Percentiles rank a stretch among this genome's conserved stretches.
Conservation (phyloP, 768 basidiomycete genomes). For the Russula dissimulans region DNA sequence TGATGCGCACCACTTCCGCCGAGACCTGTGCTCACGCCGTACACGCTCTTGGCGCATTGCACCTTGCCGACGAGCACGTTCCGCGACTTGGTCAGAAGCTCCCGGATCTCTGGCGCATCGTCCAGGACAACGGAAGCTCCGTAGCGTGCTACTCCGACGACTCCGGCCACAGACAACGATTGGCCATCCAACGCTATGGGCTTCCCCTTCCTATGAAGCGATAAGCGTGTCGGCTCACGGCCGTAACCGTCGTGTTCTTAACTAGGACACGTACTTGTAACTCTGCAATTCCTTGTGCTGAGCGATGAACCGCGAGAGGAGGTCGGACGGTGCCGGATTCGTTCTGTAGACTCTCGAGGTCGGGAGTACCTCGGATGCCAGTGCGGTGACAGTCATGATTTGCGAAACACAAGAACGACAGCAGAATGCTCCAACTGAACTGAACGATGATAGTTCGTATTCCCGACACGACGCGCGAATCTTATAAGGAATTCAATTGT, state of each 20-base stretch:
- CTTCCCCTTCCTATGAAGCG: slow-evolving; percentile 43
- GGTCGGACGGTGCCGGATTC: slow-evolving; percentile 19
- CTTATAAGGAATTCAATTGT: too few relatives aligned
- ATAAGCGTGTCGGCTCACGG: background rate
- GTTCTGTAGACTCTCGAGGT: background rate
- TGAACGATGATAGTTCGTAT: too few relatives aligned
- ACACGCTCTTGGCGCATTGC: slow-evolving; percentile 58
- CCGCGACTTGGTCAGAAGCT: slow-evolving; percentile 52
- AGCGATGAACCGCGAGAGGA: slow-evolving; percentile 49
- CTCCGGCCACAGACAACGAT: slow-evolving; percentile 62
- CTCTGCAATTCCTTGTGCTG: slow-evolving; percentile 52
- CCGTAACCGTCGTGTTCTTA: too few relatives aligned
- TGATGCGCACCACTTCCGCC: slow-evolving; percentile 56
- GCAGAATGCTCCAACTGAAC: too few relatives aligned
- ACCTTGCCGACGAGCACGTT: slow-evolving; percentile 59
- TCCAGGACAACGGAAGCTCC: slow-evolving; percentile 42
- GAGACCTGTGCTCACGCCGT: slow-evolving; percentile 81
- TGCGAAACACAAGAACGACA: too few relatives aligned
- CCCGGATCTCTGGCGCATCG: slow-evolving; percentile 37
- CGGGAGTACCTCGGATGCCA: background rate
- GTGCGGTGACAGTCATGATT: background rate
- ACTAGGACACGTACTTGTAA: slow-evolving; percentile 44
- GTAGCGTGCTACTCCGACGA: slow-evolving; percentile 68
- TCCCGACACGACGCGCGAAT: too few relatives aligned
- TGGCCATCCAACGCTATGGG: slow-evolving; percentile 63